Evolutionary conservation across 2,329 filamentous ascomycete species (phyloP).

Genomic region (Nemania bipapillata): DNA sequence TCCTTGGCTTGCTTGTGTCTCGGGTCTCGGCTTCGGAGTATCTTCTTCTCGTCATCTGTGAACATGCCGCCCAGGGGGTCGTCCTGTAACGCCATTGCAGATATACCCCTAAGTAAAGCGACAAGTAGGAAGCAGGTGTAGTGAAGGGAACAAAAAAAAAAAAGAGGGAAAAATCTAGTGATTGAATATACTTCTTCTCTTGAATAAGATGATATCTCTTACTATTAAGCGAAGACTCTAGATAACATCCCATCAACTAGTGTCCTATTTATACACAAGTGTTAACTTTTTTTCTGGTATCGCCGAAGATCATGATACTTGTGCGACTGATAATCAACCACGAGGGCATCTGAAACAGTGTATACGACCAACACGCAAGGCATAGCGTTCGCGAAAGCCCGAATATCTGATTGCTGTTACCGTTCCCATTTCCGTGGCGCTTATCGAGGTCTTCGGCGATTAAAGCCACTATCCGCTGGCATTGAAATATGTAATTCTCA

Average conservation of each 20-base stretch:
- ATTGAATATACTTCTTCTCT: not conserved
- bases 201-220: not conserved
- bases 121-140: not conserved
- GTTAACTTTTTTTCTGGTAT: too few species aligned
- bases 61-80: constrained; percentile 24
- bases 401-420: not conserved
- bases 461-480: not conserved
- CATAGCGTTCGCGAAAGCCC: not conserved
- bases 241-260: too few species aligned
- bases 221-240: not conserved
- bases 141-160: not conserved
- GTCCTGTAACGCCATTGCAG: not conserved
- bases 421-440: not conserved
- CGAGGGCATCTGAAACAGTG: not conserved
- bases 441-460: not conserved
- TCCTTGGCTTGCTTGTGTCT: not conserved
- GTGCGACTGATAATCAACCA: not conserved
- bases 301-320: not conserved
- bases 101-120: not conserved
- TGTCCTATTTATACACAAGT: not conserved
- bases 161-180: too few species aligned
- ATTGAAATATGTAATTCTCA: not conserved
- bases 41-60: constrained; percentile 15
- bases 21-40: constrained; percentile 19
- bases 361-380: not conserved